Conservation (phyloP, 352 stramenopile species). For the Pythium phragmitis region DNA sequence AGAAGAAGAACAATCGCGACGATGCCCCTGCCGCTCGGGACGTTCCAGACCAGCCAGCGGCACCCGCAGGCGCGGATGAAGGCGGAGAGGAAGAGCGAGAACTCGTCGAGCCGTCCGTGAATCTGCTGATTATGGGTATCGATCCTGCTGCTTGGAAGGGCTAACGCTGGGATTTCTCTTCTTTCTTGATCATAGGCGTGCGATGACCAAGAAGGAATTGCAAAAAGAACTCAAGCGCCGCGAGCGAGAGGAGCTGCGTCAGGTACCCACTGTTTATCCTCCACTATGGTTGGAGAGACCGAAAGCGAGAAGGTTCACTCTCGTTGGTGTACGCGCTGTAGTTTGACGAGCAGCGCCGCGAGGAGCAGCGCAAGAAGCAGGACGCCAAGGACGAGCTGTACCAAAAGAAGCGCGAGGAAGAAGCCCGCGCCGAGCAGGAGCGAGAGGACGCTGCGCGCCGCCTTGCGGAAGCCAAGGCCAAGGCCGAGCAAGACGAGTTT, state of each 20-base stretch:
- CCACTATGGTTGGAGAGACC: no score
- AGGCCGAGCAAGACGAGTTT: conserved; percentile 73
- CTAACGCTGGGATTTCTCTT: not conserved
- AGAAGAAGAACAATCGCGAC: conserved; percentile 44
- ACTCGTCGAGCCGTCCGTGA: conserved; percentile 43
- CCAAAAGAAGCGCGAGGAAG: conserved; percentile 61
- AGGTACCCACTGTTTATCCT: conserved; percentile 24
- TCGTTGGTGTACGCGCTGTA: conserved; percentile 15
- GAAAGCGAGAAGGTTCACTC: no score
- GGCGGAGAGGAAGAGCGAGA: conserved; percentile 17
- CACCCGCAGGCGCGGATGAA: not conserved
- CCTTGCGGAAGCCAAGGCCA: conserved; percentile 47
- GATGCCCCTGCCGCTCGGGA: conserved; percentile 4
- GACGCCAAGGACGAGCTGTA: conserved; percentile 60
- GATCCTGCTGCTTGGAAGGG: no score
- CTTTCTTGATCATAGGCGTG: conserved; percentile 11
- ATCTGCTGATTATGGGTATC: no score
- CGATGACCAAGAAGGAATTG: conserved; percentile 76
- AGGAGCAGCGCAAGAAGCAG: conserved; percentile 49
- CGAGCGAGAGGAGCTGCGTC: conserved; percentile 72
- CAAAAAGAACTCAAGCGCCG: conserved; percentile 77
- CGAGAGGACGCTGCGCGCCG: conserved; percentile 48
- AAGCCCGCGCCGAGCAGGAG: conserved; percentile 44
- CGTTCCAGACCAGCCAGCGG: not conserved
- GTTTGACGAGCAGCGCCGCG: conserved; percentile 69